A percentile compares a stretch with the other conserved stretches of the same genome.
phyloP scores from a whole-genome alignment of 1,139 yeast genomes.

The Yamadazyma membranifaciens region DNA sequence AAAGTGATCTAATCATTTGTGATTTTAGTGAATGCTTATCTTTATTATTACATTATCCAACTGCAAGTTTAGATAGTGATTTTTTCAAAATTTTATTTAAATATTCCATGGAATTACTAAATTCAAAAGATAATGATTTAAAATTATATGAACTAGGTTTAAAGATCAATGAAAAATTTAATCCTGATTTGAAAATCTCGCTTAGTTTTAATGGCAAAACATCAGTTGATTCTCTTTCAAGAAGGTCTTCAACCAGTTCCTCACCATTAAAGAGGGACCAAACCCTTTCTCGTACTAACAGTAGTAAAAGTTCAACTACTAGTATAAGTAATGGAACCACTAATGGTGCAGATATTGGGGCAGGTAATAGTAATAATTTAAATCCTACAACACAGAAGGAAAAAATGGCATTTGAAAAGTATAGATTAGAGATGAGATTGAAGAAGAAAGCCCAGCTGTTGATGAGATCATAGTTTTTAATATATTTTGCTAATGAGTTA shows the following conservation, averaged over 20 bases:
- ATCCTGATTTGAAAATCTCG: slow-evolving; percentile 36
- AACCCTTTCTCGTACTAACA: not conserved
- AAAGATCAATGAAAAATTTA: slow-evolving; percentile 33
- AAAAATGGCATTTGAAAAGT: slow-evolving; percentile 43
- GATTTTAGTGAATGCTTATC: slow-evolving; percentile 66
- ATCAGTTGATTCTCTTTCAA: slow-evolving; percentile 16
- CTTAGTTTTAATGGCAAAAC: slow-evolving; percentile 26
- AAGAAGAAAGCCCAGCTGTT: slow-evolving; percentile 45
- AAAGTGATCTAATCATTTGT: slow-evolving; percentile 46
- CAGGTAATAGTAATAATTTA: not conserved
- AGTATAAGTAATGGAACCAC: not conserved
- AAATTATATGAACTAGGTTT: slow-evolving; percentile 42
- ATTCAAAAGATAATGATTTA: slow-evolving; percentile 31
- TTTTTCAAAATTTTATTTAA: slow-evolving; percentile 27
- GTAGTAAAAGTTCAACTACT: not conserved
- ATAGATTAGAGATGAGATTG: slow-evolving; percentile 41
- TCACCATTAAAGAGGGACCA: slow-evolving; percentile 4
- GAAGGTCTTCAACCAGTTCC: slow-evolving; percentile 14
- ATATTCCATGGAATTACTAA: slow-evolving; percentile 32
- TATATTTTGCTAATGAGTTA: no score
- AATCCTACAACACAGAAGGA: slow-evolving; percentile 15
- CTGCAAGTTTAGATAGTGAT: slow-evolving; percentile 11
- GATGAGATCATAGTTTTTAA: slow-evolving; percentile 17
- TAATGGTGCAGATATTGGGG: not conserved
- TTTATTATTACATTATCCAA: slow-evolving; percentile 58